Evolutionary conservation across 2,329 filamentous ascomycete species (phyloP).

Genomic region (Arthrobotrys conoides): DNA sequence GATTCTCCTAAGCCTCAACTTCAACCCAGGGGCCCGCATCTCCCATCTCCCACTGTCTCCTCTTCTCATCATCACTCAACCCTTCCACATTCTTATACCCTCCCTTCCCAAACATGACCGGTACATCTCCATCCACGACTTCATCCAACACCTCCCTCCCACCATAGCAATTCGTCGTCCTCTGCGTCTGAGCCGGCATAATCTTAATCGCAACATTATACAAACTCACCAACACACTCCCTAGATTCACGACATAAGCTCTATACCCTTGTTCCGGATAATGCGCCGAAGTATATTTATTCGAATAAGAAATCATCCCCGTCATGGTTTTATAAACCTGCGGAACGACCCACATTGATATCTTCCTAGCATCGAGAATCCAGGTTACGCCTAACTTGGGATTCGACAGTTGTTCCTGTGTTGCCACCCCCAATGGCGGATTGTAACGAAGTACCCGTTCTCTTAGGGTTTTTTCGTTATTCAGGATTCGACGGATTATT

Average conservation of each 20-base stretch:
- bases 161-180: slow-evolving; percentile 55
- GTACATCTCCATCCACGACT: slow-evolving; percentile 40
- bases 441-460: slow-evolving; percentile 35
- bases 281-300: slow-evolving; percentile 56
- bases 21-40: slow-evolving; percentile 46
- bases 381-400: slow-evolving; percentile 44
- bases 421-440: slow-evolving; percentile 22
- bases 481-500: slow-evolving; percentile 45
- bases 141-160: slow-evolving; percentile 54
- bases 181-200: slow-evolving; percentile 58
- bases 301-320: slow-evolving; percentile 55
- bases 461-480: slow-evolving; percentile 52
- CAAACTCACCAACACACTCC: slow-evolving; percentile 54
- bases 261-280: slow-evolving; percentile 53
- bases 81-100: slow-evolving; percentile 38
- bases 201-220: slow-evolving; percentile 56
- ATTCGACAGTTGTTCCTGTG: slow-evolving; percentile 38
- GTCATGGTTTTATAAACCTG: slow-evolving; percentile 56
- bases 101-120: slow-evolving; percentile 46
- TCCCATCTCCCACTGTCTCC: slow-evolving; percentile 36
- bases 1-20: slow-evolving; percentile 26
- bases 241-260: slow-evolving; percentile 50
- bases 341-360: slow-evolving; percentile 47
- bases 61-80: slow-evolving; percentile 44
- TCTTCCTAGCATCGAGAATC: slow-evolving; percentile 47